Conservation (phyloP, 108 stramenopile genomes). For the Pseudonitzschia multiseries region DNA sequence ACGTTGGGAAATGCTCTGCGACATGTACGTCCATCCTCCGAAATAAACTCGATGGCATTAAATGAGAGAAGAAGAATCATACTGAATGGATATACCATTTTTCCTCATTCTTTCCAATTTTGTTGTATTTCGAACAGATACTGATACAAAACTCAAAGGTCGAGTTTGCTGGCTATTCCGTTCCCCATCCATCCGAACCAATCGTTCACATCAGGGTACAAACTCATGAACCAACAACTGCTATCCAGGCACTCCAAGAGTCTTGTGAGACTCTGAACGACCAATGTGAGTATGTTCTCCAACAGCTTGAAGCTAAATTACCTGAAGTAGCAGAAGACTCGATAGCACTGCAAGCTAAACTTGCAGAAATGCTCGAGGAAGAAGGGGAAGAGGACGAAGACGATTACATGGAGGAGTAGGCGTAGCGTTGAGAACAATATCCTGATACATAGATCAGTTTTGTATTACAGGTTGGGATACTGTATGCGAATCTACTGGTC, state of each 20-base stretch:
- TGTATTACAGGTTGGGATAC: background rate
- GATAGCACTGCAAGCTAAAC: constrained; percentile 49
- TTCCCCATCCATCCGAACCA: constrained; percentile 95
- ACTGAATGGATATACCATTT: background rate
- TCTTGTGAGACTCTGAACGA: constrained; percentile 65
- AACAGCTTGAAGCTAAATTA: constrained; percentile 54
- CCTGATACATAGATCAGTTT: background rate
- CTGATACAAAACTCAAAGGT: constrained; percentile 55
- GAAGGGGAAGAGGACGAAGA: constrained; percentile 44
- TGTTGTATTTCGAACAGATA: constrained; percentile 2
- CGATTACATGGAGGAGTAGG: constrained; percentile 11
- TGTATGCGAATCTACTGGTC: background rate
- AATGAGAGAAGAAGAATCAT: background rate
- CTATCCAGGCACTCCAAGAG: constrained; percentile 66
- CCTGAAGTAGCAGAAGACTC: constrained; percentile 77
- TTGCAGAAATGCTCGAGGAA: constrained; percentile 42
- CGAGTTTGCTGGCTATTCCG: constrained; percentile 93
- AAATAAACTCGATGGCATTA: constrained; percentile 16
- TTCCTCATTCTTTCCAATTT: background rate
- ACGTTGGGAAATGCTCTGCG: constrained; percentile 94
- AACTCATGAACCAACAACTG: constrained; percentile 55
- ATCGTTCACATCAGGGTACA: constrained; percentile 93
- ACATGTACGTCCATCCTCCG: constrained; percentile 51
- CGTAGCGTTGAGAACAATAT: background rate
- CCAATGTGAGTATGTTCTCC: constrained; percentile 76